Percentiles rank a stretch among this genome's conserved stretches.
Evolutionary conservation across 208 protist genomes (phyloP).

Genomic region (Crithidia acanthocephali): DNA sequence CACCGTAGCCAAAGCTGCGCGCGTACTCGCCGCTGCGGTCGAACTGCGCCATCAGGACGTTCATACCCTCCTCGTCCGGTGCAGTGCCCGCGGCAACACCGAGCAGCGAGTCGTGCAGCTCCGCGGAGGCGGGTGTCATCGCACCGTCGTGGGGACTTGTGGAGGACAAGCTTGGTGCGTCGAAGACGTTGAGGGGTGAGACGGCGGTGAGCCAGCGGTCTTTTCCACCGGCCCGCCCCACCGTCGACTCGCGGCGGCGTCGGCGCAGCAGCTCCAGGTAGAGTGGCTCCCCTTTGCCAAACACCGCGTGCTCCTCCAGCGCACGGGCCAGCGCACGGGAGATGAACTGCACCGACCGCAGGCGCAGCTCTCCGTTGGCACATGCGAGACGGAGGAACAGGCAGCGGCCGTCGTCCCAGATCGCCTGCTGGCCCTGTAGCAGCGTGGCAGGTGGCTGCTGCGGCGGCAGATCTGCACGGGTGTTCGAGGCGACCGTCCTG

Average conservation of each 20-base stretch:
- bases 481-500: not conserved
- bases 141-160: not conserved
- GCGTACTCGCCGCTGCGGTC: constrained; percentile 53
- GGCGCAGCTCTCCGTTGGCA: constrained; percentile 80
- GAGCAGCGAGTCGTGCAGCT: not conserved
- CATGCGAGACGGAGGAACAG: constrained; percentile 74
- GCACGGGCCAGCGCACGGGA: constrained; percentile 53
- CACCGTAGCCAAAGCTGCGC: constrained; percentile 64
- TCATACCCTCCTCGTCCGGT: constrained; percentile 4
- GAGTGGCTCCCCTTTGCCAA: constrained; percentile 62
- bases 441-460: not conserved
- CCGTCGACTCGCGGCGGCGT: not conserved
- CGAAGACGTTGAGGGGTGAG: constrained; percentile 28
- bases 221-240: not conserved
- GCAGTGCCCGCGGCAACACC: not conserved
- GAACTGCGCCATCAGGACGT: constrained; percentile 45
- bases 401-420: constrained; percentile 55
- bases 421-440: constrained; percentile 33
- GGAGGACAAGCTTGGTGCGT: constrained; percentile 13
- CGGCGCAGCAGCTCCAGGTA: constrained; percentile 59
- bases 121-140: too few species aligned
- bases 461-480: not conserved
- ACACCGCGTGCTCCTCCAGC: constrained; percentile 61
- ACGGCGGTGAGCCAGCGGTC: constrained; percentile 16
- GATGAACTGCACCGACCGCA: constrained; percentile 75